Evolutionary conservation across 2,329 filamentous ascomycete species (phyloP), one percentile per base, ranked within the genome.

Genomic region (Epichloe sibirici): DNA sequence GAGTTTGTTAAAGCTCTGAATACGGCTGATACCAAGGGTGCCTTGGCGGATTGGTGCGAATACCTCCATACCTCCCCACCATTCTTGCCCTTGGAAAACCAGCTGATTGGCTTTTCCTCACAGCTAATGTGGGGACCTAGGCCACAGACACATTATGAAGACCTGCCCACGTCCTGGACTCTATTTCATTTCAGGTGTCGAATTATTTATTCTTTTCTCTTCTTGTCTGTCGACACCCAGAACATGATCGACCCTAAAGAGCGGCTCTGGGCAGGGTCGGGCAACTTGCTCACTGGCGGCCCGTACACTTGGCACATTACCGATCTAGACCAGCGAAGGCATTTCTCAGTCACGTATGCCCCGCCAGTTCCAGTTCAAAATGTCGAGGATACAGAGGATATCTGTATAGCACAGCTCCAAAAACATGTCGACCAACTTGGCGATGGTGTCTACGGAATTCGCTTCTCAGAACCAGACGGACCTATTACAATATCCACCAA

Each of bases 301-400:
- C 56, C 59, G 46, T 60, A 58, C 51, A 62, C 57, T 15, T 60
- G 57, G 56, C 31, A 63, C 42, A 55, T 62, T 37, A 51, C 54
- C 43, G 59, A 62, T 46, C 59, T 53, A 45, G 61, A 63, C 46
- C 58, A 62, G 40, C 52, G 62, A 51, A 57, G 59, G 25, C 42
- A 56, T 45, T 55, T 64, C 51, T 54, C 59, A n/a, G 58, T 62
- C 25, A 61, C 57, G n/a, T 46, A 47, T 51, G n/a, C 13, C 12
- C 44, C 44, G 15, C 37, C 51, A 45, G 45, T 12, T 17, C 45
- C 51, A 40, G 58, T 62, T 53, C 54, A 62, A 38, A 52, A 54
- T 21, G 56, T 58, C 31, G 57, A 58, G 34, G 61, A 61, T 5
- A 46, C 43, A 7, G 58, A 57, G 42, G 52, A 53, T 39, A 38